phyloP scores from a whole-genome alignment of 129 eudicot genomes.

The Ambrosia artemisiifolia region DNA sequence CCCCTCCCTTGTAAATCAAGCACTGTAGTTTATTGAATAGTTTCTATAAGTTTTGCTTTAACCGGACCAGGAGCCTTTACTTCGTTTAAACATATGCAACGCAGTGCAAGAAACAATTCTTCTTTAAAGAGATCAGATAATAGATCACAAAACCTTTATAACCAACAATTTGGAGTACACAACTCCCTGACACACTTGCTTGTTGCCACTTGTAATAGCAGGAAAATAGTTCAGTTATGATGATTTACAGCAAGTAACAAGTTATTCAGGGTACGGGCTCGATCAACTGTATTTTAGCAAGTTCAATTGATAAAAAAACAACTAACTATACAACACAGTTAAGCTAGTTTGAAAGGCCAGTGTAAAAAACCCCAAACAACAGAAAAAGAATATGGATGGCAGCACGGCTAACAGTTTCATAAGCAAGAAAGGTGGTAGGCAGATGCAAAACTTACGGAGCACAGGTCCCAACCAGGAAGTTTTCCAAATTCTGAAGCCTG shows the following conservation, averaged over 20 bases:
- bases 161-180: neutral
- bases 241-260: constrained; percentile 2
- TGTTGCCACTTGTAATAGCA: neutral
- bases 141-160: neutral
- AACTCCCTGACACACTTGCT: constrained; percentile 7
- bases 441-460: constrained; percentile 70
- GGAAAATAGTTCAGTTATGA: neutral
- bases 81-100: no score
- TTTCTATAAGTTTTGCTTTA: neutral
- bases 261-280: neutral
- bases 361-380: neutral
- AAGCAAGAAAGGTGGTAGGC: neutral
- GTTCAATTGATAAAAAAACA: neutral
- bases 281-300: neutral
- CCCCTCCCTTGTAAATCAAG: neutral
- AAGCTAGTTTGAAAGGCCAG: neutral
- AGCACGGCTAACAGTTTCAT: neutral
- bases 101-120: no score
- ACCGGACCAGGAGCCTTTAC: no score
- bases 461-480: constrained; percentile 95
- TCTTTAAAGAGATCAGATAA: no score
- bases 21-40: neutral
- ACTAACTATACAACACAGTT: neutral
- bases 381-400: neutral
- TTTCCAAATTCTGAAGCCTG: constrained; percentile 79